Percentiles rank a stretch among this genome's conserved stretches.
These are phyloP conservation scores for Akanthomyces lecanii DNA, from an alignment of 2,329 filamentous ascomycete genomes.

Conservation along the genomic window DNA sequence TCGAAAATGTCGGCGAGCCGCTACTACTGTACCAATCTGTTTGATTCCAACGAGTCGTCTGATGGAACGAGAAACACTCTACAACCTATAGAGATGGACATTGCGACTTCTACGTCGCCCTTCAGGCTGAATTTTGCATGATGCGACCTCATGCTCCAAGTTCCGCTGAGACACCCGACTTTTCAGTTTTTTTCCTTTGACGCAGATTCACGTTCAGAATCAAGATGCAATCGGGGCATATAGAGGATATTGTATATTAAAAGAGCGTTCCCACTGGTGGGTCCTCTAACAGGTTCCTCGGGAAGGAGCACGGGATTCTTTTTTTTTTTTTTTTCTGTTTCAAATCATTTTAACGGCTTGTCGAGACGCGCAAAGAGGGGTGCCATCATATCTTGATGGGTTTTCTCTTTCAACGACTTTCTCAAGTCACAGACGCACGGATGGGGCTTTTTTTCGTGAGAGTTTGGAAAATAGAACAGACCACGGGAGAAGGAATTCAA, in stretches of 20 bases:
- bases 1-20: conserved; percentile 95
- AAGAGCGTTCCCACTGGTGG: conserved; percentile 11
- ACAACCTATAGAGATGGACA: not conserved
- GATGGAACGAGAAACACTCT: not conserved
- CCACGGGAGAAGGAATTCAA: not conserved
- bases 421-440: too few relatives aligned
- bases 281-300: conserved; percentile 8
- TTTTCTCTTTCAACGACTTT: not conserved
- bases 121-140: not conserved
- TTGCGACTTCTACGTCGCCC: not conserved
- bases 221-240: conserved; percentile 3
- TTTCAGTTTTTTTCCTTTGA: not conserved
- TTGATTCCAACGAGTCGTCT: conserved; percentile 18
- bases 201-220: not conserved
- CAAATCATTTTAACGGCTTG: not conserved
- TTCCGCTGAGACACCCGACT: not conserved
- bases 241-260: conserved; percentile 16
- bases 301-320: conserved; percentile 5
- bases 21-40: conserved; percentile 80
- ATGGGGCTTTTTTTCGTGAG: not conserved
- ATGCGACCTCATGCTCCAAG: not conserved
- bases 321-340: conserved; percentile 7
- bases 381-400: not conserved
- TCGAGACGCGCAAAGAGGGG: not conserved
- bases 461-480: conserved; percentile 5